phyloP scores from a whole-genome alignment of 1,284 basidiomycete species.

The Neolentinus lepideus region DNA sequence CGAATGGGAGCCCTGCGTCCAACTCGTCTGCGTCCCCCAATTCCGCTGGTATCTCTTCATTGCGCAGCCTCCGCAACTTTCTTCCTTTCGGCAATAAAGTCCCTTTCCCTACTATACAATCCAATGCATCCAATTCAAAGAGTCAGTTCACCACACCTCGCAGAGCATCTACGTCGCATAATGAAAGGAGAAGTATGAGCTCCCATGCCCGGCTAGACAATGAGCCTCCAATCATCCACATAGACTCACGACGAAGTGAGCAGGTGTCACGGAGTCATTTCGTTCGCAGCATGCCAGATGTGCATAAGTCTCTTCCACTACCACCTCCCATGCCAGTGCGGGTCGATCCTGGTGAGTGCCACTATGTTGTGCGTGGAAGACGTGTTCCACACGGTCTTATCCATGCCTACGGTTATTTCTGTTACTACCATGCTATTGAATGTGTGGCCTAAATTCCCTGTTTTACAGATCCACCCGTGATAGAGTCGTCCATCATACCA shows the following conservation, averaged over 20 bases:
- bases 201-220: neutral
- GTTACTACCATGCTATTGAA: too few relatives aligned
- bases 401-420: too few relatives aligned
- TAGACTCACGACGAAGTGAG: neutral
- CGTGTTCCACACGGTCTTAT: neutral
- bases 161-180: neutral
- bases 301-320: neutral
- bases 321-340: neutral
- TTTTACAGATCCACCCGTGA: conserved; percentile 29
- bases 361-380: neutral
- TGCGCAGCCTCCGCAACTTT: conserved; percentile 2
- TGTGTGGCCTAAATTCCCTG: neutral
- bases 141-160: neutral
- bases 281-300: neutral
- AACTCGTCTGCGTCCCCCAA: neutral
- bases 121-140: neutral
- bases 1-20: neutral
- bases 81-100: conserved; percentile 1
- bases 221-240: neutral
- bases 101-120: neutral
- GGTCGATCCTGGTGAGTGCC: neutral
- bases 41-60: conserved; percentile 1
- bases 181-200: neutral
- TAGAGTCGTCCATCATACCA: conserved; percentile 13
- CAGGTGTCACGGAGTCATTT: neutral